Percentiles rank a stretch among this genome's conserved stretches.
Evolutionary conservation across 2,329 filamentous ascomycete species (phyloP).

Genomic region (Botrytis squamosa): DNA sequence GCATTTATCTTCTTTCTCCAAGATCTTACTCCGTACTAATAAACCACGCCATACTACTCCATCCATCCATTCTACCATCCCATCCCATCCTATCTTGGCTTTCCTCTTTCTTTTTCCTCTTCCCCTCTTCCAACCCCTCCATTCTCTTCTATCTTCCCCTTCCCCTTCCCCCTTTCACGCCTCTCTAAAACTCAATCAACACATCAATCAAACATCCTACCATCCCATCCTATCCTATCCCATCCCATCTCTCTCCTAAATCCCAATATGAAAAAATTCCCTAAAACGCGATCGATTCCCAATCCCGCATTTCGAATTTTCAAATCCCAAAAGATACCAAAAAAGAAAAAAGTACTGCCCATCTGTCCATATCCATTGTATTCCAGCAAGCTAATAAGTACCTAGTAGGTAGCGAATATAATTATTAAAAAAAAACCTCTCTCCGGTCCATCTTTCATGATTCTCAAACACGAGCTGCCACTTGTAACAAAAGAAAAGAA

Average conservation of each 20-base stretch:
- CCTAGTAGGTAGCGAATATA: constrained; percentile 18
- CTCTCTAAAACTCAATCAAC: not conserved
- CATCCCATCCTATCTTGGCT: not conserved
- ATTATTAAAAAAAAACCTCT: constrained; percentile 12
- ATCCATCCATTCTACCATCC: not conserved
- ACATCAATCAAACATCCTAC: not conserved
- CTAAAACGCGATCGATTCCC: not conserved
- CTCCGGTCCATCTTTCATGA: not conserved
- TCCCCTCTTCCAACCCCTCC: not conserved
- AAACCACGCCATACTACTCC: not conserved
- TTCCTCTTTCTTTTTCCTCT: not conserved
- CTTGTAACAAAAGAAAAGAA: not conserved
- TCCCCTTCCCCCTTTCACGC: not conserved
- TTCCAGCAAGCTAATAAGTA: constrained; percentile 1
- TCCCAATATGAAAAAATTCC: not conserved
- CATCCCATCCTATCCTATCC: too few relatives aligned
- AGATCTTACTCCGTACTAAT: not conserved
- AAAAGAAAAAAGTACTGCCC: constrained; percentile 4
- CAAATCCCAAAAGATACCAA: constrained; percentile 8
- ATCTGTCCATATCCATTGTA: constrained; percentile 16
- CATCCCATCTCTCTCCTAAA: not conserved
- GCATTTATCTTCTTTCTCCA: not conserved
- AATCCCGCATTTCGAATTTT: constrained; percentile 9
- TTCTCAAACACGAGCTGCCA: not conserved
- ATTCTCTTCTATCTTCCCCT: not conserved